phyloP scores from a whole-genome alignment of 176 grass and related monocot species.

The Oryza australiensis region DNA sequence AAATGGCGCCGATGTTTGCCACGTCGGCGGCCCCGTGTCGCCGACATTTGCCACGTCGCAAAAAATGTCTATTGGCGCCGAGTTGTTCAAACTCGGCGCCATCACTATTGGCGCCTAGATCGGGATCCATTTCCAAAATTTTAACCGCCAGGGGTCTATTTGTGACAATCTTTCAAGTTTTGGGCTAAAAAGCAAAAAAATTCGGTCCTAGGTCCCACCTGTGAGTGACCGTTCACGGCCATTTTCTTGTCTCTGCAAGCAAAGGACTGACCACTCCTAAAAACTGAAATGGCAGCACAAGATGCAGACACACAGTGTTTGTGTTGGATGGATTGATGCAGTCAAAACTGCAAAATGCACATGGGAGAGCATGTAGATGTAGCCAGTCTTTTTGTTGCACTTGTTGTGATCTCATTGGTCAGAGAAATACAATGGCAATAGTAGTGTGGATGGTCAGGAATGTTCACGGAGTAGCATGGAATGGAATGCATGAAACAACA shows the following conservation, averaged over 20 bases:
- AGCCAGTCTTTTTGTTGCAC: background rate
- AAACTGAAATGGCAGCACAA: background rate
- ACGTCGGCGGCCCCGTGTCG: too few species aligned
- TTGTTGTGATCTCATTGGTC: conserved; percentile 5
- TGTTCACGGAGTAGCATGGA: background rate
- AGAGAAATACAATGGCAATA: background rate
- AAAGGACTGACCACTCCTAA: background rate
- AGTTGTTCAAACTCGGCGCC: too few species aligned
- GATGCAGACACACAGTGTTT: background rate
- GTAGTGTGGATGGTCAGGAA: background rate
- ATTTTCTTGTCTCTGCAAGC: background rate
- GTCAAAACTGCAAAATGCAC: conserved; percentile 6
- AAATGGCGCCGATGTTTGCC: too few species aligned
- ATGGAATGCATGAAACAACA: background rate
- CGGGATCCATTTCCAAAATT: too few species aligned
- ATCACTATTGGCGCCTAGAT: too few species aligned
- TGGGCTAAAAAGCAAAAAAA: too few species aligned
- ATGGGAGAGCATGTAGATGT: background rate
- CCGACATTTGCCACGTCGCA: too few species aligned
- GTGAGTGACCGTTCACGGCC: background rate
- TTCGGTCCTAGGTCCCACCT: too few species aligned
- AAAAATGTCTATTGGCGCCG: too few species aligned
- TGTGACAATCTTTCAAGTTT: too few species aligned
- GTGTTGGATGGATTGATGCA: background rate
- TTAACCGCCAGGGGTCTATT: too few species aligned